Evolutionary conservation across 176 grass and related monocot species (phyloP).

Genomic region (Saccharum spontaneum): DNA sequence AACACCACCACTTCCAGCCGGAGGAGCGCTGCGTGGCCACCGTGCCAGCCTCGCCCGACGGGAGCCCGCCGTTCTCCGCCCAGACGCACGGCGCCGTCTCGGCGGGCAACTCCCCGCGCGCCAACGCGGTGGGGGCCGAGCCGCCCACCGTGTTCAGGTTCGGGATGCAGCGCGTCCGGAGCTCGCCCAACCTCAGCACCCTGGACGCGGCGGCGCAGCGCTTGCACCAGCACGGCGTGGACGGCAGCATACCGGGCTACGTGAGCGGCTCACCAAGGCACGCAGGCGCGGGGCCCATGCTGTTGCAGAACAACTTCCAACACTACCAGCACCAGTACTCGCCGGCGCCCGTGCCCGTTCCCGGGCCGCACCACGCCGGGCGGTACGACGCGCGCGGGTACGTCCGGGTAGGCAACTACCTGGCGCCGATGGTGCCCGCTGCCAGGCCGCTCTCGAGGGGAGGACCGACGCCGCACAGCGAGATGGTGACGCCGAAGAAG

Average conservation of each 20-base stretch:
- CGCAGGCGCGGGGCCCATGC: neutral
- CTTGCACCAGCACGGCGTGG: conserved; percentile 23
- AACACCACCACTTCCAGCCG: conserved; percentile 18
- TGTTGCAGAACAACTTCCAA: neutral
- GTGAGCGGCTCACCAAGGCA: conserved; percentile 18
- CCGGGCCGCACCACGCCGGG: neutral
- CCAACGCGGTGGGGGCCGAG: conserved; percentile 16
- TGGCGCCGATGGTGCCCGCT: conserved; percentile 14
- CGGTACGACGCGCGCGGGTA: conserved; percentile 39
- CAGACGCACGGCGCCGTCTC: conserved; percentile 27
- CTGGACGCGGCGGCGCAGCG: conserved; percentile 18
- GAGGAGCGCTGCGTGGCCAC: conserved; percentile 45
- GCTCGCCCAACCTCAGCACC: conserved; percentile 51
- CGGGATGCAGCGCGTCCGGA: conserved; percentile 61
- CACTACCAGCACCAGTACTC: conserved; percentile 28
- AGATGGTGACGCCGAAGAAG: conserved; percentile 45
- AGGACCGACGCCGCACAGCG: conserved; percentile 21
- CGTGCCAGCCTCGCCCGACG: conserved; percentile 29
- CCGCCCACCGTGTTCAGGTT: neutral
- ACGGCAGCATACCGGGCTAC: neutral
- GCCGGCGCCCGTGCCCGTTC: neutral
- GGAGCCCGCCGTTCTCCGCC: conserved; percentile 29
- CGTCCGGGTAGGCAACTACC: conserved; percentile 26
- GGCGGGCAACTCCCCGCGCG: conserved; percentile 57
- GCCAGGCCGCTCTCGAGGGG: conserved; percentile 23